A percentile compares a stretch with the other conserved stretches of the same genome.
These are phyloP conservation scores for Hansfordia pulvinata DNA, from an alignment of 2,329 filamentous ascomycete species.

Conservation along the genomic window DNA sequence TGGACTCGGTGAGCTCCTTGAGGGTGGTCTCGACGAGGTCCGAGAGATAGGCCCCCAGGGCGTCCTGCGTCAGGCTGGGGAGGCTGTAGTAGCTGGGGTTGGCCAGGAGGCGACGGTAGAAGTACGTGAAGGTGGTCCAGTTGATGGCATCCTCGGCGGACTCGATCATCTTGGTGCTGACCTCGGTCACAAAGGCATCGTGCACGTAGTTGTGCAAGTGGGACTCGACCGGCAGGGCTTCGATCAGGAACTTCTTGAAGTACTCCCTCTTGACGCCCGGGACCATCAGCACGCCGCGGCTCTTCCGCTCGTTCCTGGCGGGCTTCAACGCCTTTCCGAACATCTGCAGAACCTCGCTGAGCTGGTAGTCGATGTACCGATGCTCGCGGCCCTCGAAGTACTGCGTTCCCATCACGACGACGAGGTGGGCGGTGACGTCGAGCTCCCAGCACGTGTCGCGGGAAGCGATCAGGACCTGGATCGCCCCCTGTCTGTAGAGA, in stretches of 20 bases:
- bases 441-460: slow-evolving; percentile 96
- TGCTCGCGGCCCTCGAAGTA: slow-evolving; percentile 96
- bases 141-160: slow-evolving; percentile 95
- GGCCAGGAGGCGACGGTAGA: slow-evolving; percentile 85
- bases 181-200: slow-evolving; percentile 93
- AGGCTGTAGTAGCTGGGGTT: slow-evolving; percentile 96
- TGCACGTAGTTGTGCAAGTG: slow-evolving; percentile 84
- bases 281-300: slow-evolving; percentile 91
- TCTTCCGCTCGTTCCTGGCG: slow-evolving; percentile 63
- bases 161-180: slow-evolving; percentile 89
- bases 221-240: slow-evolving; percentile 89
- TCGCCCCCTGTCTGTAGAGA: slow-evolving; percentile 77
- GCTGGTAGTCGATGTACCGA: slow-evolving; percentile 89
- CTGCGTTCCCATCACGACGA: slow-evolving; percentile 95
- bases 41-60: slow-evolving; percentile 85
- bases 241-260: slow-evolving; percentile 97
- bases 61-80: slow-evolving; percentile 78
- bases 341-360: slow-evolving; percentile 94
- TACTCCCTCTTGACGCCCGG: slow-evolving; percentile 90
- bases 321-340: slow-evolving; percentile 84
- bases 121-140: slow-evolving; percentile 97
- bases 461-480: slow-evolving; percentile 65
- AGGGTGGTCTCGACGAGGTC: slow-evolving; percentile 88
- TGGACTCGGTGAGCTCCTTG: slow-evolving; percentile 80
- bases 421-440: slow-evolving; percentile 74